Base-by-base conservation (phyloP, 345 rosid species). In the Euclidium syriacum region DNA sequence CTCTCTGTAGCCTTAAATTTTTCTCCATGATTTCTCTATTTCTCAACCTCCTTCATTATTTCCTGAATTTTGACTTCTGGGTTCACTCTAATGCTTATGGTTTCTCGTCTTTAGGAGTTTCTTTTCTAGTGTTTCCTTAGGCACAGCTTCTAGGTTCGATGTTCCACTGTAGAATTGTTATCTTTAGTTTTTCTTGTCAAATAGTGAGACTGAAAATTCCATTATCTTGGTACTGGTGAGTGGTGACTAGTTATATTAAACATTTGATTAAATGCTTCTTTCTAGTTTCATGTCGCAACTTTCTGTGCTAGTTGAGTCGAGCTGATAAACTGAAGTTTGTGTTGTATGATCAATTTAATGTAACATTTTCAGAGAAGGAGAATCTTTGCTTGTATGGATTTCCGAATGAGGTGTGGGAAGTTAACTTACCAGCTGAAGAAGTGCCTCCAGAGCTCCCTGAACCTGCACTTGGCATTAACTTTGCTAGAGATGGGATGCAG, bases 401-500 rank as follows among this genome's bases (percentile, higher is more conserved):
- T 65, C 95, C 96, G 7, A 81, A 72, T 70, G 91, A 81, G 73
- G 73, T 40, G 17, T 89, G 96, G 96, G 89, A 89, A 78, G 95
- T 89, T 26, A 81, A 74, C 77, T 80, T 86, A 63, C 96, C 96
- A 41, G 91, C 86, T 75, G 94, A 86, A 70, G 95, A 89, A 74
- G 91, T 89, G 35, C 96, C 95, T 48, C 91, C 96, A 0, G 96
- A 89, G 83, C 83, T 89, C 30, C 96, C 96, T 2, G 96, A 89
- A 70, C 96, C 96, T 62, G 91, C 87, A 9, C 77, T 89, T 25
- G 96, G 96, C 55, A 89, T 89, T 62, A 89, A 89, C 78, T 84
- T 89, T 64, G 87, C 95, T 4, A 78, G 95, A 73, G 95, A 89
- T 65, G 96, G 91, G 22, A 84, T 86, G 90, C 79, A 65, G 67